Percentiles rank a stretch among this genome's conserved stretches.
Evolutionary conservation across 352 stramenopile genomes (phyloP).

Genomic region (Lagenidium giganteum): DNA sequence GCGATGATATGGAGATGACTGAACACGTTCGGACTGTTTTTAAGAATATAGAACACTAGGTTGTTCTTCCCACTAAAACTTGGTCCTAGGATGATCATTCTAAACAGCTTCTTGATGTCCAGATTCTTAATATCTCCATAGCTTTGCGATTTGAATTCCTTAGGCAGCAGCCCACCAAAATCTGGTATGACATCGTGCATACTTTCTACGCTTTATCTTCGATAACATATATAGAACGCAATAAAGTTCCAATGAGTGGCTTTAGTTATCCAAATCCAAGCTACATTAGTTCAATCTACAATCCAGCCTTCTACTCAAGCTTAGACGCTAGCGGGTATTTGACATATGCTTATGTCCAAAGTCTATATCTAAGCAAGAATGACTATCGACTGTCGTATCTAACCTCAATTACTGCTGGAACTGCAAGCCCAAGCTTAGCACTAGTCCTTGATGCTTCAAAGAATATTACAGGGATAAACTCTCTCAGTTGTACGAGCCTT

Average conservation of each 20-base stretch:
- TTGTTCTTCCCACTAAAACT: constrained; percentile 13
- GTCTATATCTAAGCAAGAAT: too few relatives aligned
- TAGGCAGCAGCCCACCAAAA: constrained; percentile 4
- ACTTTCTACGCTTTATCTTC: too few relatives aligned
- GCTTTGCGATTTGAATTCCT: constrained; percentile 7
- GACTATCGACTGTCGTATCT: too few relatives aligned
- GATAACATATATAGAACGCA: constrained; percentile 16
- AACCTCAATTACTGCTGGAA: too few relatives aligned
- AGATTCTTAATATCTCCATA: constrained; percentile 9
- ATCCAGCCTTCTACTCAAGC: constrained; percentile 18
- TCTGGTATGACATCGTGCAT: constrained; percentile 10
- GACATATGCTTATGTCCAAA: too few relatives aligned
- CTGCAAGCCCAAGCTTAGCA: too few relatives aligned
- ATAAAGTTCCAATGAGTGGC: constrained; percentile 15
- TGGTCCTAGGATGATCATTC: constrained; percentile 11
- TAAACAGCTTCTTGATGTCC: constrained; percentile 16
- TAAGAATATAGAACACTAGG: constrained; percentile 2
- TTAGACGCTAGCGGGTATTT: too few relatives aligned
- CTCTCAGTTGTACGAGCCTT: too few relatives aligned
- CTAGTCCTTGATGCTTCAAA: too few relatives aligned
- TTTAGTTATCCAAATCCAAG: constrained; percentile 15
- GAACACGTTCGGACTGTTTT: too few relatives aligned
- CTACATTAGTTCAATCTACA: constrained; percentile 12
- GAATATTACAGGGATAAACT: too few relatives aligned
- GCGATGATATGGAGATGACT: constrained; percentile 1